These are phyloP conservation scores for Eucalyptus curtisii DNA, from an alignment of 345 rosid species.

Conservation along the genomic window DNA sequence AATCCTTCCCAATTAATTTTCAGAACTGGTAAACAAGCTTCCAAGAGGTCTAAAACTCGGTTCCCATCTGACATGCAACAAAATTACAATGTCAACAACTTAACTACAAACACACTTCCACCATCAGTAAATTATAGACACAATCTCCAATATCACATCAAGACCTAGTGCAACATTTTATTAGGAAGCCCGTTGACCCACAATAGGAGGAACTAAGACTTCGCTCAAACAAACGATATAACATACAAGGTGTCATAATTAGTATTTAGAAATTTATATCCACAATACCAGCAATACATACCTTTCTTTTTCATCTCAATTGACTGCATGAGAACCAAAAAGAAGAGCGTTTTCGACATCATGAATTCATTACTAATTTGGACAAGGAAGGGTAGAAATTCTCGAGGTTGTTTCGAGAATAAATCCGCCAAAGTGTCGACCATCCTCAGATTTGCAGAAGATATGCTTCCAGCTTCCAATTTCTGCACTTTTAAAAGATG, in stretches of 20 bases:
- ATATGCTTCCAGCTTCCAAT: constrained; percentile 23
- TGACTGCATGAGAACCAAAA: constrained; percentile 66
- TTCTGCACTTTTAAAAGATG: constrained; percentile 22
- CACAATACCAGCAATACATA: constrained; percentile 1
- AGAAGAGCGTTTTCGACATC: constrained; percentile 53
- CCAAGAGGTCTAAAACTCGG: constrained; percentile 36
- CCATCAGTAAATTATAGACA: neutral
- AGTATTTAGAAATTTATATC: neutral
- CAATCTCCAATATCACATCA: neutral
- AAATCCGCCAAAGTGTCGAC: constrained; percentile 45
- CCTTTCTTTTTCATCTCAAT: constrained; percentile 15
- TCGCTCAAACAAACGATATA: neutral
- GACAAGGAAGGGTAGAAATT: constrained; percentile 41
- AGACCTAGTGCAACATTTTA: neutral
- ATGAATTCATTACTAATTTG: constrained; percentile 28
- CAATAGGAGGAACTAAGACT: neutral
- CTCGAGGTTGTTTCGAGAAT: constrained; percentile 32
- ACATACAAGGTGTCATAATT: neutral
- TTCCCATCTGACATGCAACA: constrained; percentile 24
- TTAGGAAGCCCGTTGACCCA: neutral
- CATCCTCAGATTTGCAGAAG: constrained; percentile 45
- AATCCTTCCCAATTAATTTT: constrained; percentile 59
- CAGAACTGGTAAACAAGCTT: constrained; percentile 58
- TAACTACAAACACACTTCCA: neutral
- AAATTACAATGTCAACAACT: constrained; percentile 2